These are phyloP conservation scores for Ambrosia artemisiifolia DNA, from an alignment of 129 eudicot genomes.

Conservation along the genomic window DNA sequence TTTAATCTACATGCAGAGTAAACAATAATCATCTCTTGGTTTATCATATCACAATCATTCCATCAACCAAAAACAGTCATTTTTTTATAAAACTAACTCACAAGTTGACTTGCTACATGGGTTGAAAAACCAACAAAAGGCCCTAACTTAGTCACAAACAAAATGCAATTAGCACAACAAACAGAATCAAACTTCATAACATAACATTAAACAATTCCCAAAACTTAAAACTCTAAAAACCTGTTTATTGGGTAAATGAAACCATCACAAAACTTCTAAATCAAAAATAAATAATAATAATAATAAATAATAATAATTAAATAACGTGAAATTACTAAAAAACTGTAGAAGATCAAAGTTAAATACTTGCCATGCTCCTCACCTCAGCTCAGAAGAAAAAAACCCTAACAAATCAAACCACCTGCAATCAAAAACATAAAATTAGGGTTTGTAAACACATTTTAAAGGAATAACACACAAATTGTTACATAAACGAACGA, in stretches of 20 bases:
- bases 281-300: too few species aligned
- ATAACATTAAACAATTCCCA: background rate
- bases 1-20: background rate
- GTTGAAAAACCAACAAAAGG: background rate
- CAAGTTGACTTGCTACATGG: background rate
- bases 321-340: background rate
- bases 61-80: background rate
- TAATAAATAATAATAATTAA: background rate
- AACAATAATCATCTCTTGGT: background rate
- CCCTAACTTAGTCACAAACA: background rate
- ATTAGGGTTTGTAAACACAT: conserved; percentile 23
- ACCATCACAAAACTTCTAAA: background rate
- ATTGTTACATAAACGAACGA: background rate
- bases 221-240: too few species aligned
- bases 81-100: background rate
- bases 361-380: conserved; percentile 35
- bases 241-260: too few species aligned
- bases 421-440: conserved; percentile 16
- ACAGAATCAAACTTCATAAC: background rate
- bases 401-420: background rate
- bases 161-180: background rate
- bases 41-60: background rate
- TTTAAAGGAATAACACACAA: background rate
- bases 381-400: conserved; percentile 20
- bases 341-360: conserved; percentile 18